Conservation (phyloP, 1,284 basidiomycete species). For the Cryptococcus maquisensis region DNA sequence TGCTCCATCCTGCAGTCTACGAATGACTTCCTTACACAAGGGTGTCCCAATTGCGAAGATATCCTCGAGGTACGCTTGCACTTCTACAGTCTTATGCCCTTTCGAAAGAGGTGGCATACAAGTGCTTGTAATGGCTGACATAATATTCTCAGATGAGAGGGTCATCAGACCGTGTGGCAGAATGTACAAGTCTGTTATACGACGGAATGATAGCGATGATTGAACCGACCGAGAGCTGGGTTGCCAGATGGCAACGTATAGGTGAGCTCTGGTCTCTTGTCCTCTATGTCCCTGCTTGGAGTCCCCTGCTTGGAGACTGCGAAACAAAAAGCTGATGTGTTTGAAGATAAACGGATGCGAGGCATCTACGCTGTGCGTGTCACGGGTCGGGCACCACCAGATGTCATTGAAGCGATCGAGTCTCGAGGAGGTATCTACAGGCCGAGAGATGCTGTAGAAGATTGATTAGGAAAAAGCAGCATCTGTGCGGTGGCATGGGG, state of each 20-base stretch:
- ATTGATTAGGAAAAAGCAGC: conserved; percentile 11
- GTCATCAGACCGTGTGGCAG: conserved; percentile 72
- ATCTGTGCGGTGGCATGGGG: not conserved
- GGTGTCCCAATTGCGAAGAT: conserved; percentile 97
- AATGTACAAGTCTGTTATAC: conserved; percentile 90
- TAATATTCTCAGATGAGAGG: conserved; percentile 69
- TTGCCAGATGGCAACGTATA: conserved; percentile 86
- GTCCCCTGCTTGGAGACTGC: not conserved
- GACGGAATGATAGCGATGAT: conserved; percentile 90
- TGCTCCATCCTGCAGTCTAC: conserved; percentile 86
- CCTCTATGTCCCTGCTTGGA: not conserved
- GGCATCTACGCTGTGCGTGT: conserved; percentile 87
- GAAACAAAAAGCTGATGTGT: not conserved
- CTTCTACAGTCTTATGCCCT: not conserved
- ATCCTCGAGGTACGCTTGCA: conserved; percentile 74
- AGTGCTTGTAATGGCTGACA: not conserved
- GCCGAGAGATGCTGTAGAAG: conserved; percentile 42
- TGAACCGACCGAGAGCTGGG: conserved; percentile 88
- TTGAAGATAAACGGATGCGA: conserved; percentile 66
- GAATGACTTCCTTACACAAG: conserved; percentile 74
- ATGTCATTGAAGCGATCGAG: conserved; percentile 62
- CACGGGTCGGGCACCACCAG: conserved; percentile 76
- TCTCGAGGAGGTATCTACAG: conserved; percentile 39
- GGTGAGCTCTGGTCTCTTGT: conserved; percentile 60
- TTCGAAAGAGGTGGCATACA: not conserved